Evolutionary conservation across 305 asterid genomes (phyloP).

Genomic region (Withania somnifera): DNA sequence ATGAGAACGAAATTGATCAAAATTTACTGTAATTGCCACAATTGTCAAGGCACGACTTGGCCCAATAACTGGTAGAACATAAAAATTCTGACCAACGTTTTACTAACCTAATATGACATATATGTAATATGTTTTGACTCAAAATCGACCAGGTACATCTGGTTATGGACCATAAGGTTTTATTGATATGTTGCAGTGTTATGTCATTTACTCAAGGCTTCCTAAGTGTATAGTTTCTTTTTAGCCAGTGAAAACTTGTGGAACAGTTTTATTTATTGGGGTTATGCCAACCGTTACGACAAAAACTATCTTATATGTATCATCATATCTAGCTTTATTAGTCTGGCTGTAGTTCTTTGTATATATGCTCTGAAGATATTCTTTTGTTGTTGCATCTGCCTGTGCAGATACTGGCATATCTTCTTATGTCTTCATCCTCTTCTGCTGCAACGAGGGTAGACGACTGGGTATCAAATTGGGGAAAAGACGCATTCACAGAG

Average conservation of each 20-base stretch:
- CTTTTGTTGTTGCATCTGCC: not conserved
- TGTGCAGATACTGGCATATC: conserved; percentile 55
- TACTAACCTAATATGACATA: not conserved
- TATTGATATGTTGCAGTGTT: not conserved
- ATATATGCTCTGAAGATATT: not conserved
- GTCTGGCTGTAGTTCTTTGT: not conserved
- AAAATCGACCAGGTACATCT: not conserved
- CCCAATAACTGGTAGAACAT: not conserved
- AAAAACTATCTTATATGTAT: not conserved
- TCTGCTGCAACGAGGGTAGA: conserved; percentile 63
- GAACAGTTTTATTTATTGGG: not conserved
- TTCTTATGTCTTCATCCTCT: conserved; percentile 61
- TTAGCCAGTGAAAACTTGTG: too few species aligned
- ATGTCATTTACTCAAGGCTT: not conserved
- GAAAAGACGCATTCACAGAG: conserved; percentile 48
- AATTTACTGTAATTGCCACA: not conserved
- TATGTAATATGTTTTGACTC: not conserved
- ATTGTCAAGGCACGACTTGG: not conserved
- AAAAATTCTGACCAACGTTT: not conserved
- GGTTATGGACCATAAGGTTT: not conserved
- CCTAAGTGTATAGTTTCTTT: not conserved
- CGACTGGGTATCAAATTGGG: conserved; percentile 67
- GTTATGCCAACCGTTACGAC: not conserved
- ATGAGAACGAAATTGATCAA: not conserved
- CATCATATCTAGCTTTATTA: not conserved